Evolutionary conservation across 768 basidiomycete species (phyloP).

Genomic region (Termitomyces sp.): DNA sequence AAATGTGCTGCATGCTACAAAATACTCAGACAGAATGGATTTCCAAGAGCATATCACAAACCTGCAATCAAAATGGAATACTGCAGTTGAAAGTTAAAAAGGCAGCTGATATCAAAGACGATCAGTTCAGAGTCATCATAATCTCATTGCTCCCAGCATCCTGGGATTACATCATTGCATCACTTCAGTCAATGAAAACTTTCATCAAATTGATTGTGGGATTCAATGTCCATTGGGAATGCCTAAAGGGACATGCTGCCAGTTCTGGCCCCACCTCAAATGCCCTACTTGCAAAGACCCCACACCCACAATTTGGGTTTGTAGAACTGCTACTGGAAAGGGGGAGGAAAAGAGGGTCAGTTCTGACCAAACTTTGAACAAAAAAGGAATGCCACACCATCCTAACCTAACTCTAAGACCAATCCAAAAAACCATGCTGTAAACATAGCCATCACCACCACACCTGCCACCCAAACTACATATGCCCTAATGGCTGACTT

Average conservation of each 20-base stretch:
- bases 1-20: background rate
- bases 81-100: background rate
- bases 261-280: background rate
- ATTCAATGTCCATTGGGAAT: background rate
- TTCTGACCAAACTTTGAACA: background rate
- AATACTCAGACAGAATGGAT: background rate
- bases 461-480: background rate
- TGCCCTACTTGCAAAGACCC: too few species aligned
- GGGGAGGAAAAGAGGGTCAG: background rate
- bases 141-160: too few species aligned
- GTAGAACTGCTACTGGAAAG: background rate
- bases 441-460: background rate
- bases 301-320: too few species aligned
- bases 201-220: background rate
- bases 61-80: background rate
- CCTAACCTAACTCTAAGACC: background rate
- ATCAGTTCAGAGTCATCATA: too few species aligned
- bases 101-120: too few species aligned
- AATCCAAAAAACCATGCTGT: background rate
- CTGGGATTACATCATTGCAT: too few species aligned
- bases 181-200: too few species aligned
- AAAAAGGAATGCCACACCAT: too few species aligned
- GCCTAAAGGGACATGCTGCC: too few species aligned
- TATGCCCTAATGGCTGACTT: background rate
- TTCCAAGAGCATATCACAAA: too few species aligned